Evolutionary conservation across 441 rosid species (phyloP), one percentile per base, ranked within the genome.

Genomic region (Corymbia citriodora): DNA sequence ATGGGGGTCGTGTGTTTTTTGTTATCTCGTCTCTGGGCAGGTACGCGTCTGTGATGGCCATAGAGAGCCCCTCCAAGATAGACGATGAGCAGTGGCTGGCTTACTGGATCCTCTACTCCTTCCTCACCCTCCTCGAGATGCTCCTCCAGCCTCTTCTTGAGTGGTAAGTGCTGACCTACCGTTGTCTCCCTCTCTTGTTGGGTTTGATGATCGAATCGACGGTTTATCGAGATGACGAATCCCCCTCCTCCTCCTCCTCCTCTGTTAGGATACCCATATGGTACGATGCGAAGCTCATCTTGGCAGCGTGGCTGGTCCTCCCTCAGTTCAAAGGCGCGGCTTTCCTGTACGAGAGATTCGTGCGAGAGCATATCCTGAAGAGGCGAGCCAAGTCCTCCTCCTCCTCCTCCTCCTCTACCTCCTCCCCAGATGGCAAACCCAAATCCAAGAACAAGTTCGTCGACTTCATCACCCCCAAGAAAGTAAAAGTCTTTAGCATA

Each of bases 31-130:
- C 52, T 68, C 9, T 29, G 8, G 29, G 18, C 61, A 96, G 99
- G 92, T 97, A 96, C 88, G 99, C 99, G 29, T 96, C 99, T 6
- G 97, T 97, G 87, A 86, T 96, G 49, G 99, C 99, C 33, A 96
- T 97, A 92, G 99, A 97, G 92, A 96, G 94, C 86, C 65, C 98
- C 10, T 90, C 96, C 10, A 97, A 94, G 92, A 92, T 93, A 82
- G 99, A 96, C 87, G 99, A 97, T 87, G 95, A 97, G 91, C 99
- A 97, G 95, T 97, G 99, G 99, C 98, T 97, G 57, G 99, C 99
- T 53, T 97, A 97, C 90, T 97, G 99, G 99, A 96, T 97, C 85
- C 74, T 97, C 15, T 97, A 97, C 88, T 96, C 99, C 29, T 95
- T 97, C 91, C 93, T 97, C 19, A 93, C 99, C 90, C 95, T 97